These are phyloP conservation scores for Cetradonia linearis DNA, from an alignment of 495 filamentous ascomycete species.

Conservation along the genomic window DNA sequence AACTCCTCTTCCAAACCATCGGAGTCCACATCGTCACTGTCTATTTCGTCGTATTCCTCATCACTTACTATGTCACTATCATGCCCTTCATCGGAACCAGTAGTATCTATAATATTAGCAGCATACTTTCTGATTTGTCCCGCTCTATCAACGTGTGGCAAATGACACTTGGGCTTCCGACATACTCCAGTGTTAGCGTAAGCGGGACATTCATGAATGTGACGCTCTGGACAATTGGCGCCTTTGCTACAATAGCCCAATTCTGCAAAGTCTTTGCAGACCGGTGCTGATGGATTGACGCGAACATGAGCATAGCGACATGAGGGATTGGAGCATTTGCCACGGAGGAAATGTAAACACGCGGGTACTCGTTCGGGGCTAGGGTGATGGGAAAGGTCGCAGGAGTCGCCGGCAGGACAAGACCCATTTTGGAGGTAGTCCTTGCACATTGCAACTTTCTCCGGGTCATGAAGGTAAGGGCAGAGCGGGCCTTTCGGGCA, in stretches of 20 bases:
- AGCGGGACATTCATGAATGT: conserved; percentile 86
- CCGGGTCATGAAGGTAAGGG: conserved; percentile 72
- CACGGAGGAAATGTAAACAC: conserved; percentile 83
- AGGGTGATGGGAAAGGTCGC: conserved; percentile 88
- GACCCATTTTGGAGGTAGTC: conserved; percentile 69
- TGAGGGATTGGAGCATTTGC: conserved; percentile 76
- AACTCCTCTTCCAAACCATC: conserved; percentile 70
- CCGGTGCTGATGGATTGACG: conserved; percentile 67
- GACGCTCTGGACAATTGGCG: conserved; percentile 64
- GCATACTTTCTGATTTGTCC: conserved; percentile 54
- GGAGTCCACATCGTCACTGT: conserved; percentile 82
- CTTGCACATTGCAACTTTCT: conserved; percentile 86
- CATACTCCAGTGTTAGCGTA: conserved; percentile 85
- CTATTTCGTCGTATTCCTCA: conserved; percentile 61
- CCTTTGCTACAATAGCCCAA: conserved; percentile 90
- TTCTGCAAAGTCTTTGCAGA: conserved; percentile 75
- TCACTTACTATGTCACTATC: conserved; percentile 76
- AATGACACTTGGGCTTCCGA: conserved; percentile 68
- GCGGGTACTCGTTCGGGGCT: conserved; percentile 75
- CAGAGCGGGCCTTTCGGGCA: conserved; percentile 74
- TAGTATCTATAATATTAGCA: conserved; percentile 31
- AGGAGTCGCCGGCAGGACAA: conserved; percentile 69
- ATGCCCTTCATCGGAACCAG: conserved; percentile 39
- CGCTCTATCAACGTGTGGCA: conserved; percentile 83
- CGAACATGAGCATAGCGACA: conserved; percentile 87